These are phyloP conservation scores for Phytophthora rubi DNA, from an alignment of 352 stramenopile genomes.

Conservation along the genomic window DNA sequence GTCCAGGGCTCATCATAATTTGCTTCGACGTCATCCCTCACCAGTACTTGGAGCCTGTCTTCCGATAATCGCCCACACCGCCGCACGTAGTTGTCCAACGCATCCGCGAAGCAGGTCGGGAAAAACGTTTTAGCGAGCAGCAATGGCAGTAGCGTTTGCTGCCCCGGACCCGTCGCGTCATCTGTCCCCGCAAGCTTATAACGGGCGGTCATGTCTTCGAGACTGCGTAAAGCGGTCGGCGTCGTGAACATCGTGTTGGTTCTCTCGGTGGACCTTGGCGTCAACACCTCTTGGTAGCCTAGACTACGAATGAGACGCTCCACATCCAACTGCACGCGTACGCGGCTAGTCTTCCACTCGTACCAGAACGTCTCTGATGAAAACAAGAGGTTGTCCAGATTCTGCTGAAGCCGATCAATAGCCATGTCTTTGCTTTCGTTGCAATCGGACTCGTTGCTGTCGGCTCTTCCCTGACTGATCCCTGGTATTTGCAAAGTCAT, in stretches of 20 bases:
- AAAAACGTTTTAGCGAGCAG: slow-evolving; percentile 53
- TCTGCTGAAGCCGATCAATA: slow-evolving; percentile 14
- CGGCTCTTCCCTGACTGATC: not conserved
- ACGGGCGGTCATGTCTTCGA: slow-evolving; percentile 16
- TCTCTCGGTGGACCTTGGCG: not conserved
- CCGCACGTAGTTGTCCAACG: slow-evolving; percentile 21
- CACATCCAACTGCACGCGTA: slow-evolving; percentile 27
- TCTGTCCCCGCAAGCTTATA: not conserved
- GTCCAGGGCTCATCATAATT: slow-evolving; percentile 7
- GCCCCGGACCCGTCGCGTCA: not conserved
- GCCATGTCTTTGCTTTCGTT: slow-evolving; percentile 15
- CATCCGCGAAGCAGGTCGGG: slow-evolving; percentile 32
- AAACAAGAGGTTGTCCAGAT: slow-evolving; percentile 18
- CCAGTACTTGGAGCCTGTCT: not conserved
- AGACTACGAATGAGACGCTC: slow-evolving; percentile 22
- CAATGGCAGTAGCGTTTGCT: slow-evolving; percentile 12
- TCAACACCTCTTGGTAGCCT: slow-evolving; percentile 19
- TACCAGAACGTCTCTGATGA: slow-evolving; percentile 49
- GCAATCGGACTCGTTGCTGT: not conserved
- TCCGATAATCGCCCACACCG: not conserved
- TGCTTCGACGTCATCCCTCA: not conserved
- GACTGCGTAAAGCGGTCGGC: slow-evolving; percentile 2
- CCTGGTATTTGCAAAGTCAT: not conserved
- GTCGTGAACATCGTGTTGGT: slow-evolving; percentile 4
- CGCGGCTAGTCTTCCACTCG: slow-evolving; percentile 49